phyloP scores from a whole-genome alignment of 352 stramenopile species.

The Globisporangium yorkense region DNA sequence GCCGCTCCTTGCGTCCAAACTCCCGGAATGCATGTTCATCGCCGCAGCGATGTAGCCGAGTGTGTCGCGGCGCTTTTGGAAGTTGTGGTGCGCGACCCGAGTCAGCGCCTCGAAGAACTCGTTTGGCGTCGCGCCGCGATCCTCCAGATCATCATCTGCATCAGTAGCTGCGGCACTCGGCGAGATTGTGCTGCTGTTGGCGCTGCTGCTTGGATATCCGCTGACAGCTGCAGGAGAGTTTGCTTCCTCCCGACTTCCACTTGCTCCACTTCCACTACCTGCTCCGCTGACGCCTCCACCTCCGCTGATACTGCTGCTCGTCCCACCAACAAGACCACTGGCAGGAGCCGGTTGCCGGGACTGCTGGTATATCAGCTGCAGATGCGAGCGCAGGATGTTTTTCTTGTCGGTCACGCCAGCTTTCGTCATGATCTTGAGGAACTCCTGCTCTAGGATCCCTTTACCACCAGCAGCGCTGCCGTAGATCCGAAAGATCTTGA shows the following conservation, averaged over 20 bases:
- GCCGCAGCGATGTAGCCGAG: slow-evolving; percentile 24
- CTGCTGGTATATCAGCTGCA: slow-evolving; percentile 77
- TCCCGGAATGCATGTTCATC: slow-evolving; percentile 24
- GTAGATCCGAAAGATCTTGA: slow-evolving; percentile 78
- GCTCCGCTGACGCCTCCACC: not conserved
- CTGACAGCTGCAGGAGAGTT: not conserved
- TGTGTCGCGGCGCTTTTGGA: slow-evolving; percentile 52
- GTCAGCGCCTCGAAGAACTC: slow-evolving; percentile 79
- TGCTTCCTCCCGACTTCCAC: slow-evolving; percentile 2
- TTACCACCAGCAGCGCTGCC: slow-evolving; percentile 57
- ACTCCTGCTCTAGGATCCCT: slow-evolving; percentile 73
- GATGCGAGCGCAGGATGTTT: slow-evolving; percentile 63
- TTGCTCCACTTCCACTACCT: slow-evolving; percentile 13
- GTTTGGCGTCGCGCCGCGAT: slow-evolving; percentile 63
- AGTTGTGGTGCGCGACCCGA: slow-evolving; percentile 63
- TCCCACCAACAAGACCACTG: not conserved
- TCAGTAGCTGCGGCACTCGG: slow-evolving; percentile 13
- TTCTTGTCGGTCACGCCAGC: slow-evolving; percentile 75
- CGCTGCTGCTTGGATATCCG: not conserved
- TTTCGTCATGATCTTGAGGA: slow-evolving; percentile 80
- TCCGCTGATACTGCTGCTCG: not conserved
- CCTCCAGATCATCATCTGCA: slow-evolving; percentile 37
- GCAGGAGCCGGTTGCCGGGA: slow-evolving; percentile 20
- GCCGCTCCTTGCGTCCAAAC: not conserved
- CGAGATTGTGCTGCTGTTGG: not conserved